Conservation (phyloP, 2,329 filamentous ascomycete genomes). For the Ascochyta lentis region DNA sequence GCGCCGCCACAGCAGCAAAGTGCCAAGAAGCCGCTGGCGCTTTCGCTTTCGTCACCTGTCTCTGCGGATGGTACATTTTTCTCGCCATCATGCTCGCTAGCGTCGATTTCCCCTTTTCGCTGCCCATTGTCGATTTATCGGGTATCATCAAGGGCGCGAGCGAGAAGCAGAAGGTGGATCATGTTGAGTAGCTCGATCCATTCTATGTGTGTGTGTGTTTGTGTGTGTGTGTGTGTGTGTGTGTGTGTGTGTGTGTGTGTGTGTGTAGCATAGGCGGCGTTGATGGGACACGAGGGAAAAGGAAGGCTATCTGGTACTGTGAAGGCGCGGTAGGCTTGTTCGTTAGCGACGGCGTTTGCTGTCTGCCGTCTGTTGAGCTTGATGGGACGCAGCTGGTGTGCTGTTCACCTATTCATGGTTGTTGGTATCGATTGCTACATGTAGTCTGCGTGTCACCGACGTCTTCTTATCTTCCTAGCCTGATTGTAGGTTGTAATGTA, state of each 20-base stretch:
- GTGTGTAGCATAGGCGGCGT: not conserved
- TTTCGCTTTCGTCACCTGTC: conserved; percentile 55
- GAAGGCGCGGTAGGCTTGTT: not conserved
- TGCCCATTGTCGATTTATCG: conserved; percentile 58
- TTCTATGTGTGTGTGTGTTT: no score
- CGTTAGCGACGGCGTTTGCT: not conserved
- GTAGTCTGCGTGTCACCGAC: no score
- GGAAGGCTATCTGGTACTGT: not conserved
- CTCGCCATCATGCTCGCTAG: conserved; percentile 61
- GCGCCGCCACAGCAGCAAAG: conserved; percentile 33
- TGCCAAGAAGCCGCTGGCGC: conserved; percentile 55
- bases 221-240: no score
- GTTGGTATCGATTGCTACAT: no score
- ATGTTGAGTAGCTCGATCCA: conserved; percentile 23
- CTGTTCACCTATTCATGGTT: no score
- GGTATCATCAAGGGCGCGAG: conserved; percentile 54
- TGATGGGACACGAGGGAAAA: not conserved
- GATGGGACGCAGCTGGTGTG: no score
- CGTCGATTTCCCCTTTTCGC: conserved; percentile 60
- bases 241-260: no score
- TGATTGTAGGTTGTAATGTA: no score
- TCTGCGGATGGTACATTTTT: conserved; percentile 62
- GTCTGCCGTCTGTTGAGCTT: not conserved
- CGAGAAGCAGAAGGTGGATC: conserved; percentile 38
- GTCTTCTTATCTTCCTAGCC: no score